Evolutionary conservation across 805 yeast species (phyloP).

Genomic region (Jamesozyma rosinii): DNA sequence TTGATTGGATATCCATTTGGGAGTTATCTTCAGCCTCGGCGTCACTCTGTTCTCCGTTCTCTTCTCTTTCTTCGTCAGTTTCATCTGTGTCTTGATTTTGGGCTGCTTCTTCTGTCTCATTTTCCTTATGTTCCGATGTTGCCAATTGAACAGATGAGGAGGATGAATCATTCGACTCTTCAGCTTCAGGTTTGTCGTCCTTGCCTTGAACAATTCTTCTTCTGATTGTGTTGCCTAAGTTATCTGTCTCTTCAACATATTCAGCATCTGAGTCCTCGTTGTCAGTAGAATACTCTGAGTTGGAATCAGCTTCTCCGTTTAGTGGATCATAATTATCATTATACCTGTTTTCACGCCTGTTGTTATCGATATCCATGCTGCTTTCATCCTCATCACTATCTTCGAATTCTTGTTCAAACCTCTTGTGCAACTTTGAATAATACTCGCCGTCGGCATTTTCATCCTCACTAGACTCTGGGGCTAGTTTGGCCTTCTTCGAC

Average conservation of each 20-base stretch:
- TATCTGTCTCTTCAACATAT: slow-evolving; percentile 24
- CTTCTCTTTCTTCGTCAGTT: slow-evolving; percentile 7
- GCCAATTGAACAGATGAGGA: background rate
- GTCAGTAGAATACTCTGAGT: slow-evolving; percentile 6
- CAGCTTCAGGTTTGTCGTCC: slow-evolving; percentile 9
- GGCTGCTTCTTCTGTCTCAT: slow-evolving; percentile 8
- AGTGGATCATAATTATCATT: slow-evolving; percentile 26
- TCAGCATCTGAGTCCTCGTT: slow-evolving; percentile 13
- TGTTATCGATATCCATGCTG: slow-evolving; percentile 8
- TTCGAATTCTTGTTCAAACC: slow-evolving; percentile 28
- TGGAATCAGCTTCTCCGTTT: slow-evolving; percentile 15
- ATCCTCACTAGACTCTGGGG: slow-evolving; percentile 25
- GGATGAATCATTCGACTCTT: slow-evolving; percentile 2
- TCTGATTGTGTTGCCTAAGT: slow-evolving; percentile 27
- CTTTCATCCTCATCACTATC: slow-evolving; percentile 27
- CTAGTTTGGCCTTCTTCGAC: slow-evolving; percentile 45
- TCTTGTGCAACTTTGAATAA: slow-evolving; percentile 26
- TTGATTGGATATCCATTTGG: slow-evolving; percentile 7
- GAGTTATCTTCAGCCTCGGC: slow-evolving; percentile 9
- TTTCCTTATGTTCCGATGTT: slow-evolving; percentile 2
- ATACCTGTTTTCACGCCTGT: slow-evolving; percentile 10
- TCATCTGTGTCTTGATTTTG: slow-evolving; percentile 9
- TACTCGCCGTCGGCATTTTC: slow-evolving; percentile 26
- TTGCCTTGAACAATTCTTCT: slow-evolving; percentile 8
- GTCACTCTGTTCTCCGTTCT: slow-evolving; percentile 2